Percentiles rank a stretch among this genome's conserved stretches.
These are phyloP conservation scores for Solidago caesia DNA, from an alignment of 129 eudicot species.

Conservation along the genomic window DNA sequence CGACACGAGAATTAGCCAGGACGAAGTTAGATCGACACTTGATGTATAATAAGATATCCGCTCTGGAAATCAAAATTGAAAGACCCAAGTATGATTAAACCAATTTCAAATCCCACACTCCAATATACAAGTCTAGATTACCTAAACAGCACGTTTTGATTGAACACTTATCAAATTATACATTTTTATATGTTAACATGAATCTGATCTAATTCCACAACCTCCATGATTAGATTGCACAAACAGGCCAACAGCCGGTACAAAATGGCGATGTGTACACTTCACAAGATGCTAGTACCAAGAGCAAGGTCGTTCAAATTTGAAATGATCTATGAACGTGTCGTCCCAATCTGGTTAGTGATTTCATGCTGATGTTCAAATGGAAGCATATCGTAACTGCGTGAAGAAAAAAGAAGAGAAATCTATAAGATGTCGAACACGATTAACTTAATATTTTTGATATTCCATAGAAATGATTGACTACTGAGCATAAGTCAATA, in stretches of 20 bases:
- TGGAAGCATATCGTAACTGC: conserved; percentile 90
- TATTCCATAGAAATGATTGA: not conserved
- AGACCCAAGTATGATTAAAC: not conserved
- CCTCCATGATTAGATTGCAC: conserved; percentile 15
- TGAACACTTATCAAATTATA: conserved; percentile 15
- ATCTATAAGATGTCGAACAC: not conserved
- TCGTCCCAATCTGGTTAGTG: conserved; percentile 92
- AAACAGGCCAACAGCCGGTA: conserved; percentile 13
- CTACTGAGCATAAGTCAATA: not conserved
- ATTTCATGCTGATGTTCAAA: conserved; percentile 91
- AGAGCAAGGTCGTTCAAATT: conserved; percentile 82
- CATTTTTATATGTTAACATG: conserved; percentile 1
- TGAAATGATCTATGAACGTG: conserved; percentile 79
- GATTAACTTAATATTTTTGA: not conserved
- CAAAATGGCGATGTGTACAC: conserved; percentile 5
- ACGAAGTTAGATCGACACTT: too few species aligned
- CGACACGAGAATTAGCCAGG: too few species aligned
- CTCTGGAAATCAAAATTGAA: not conserved
- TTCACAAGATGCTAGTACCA: conserved; percentile 85
- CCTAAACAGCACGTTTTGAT: not conserved
- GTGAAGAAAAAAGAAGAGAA: not conserved
- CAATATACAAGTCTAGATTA: conserved; percentile 27
- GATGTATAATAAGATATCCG: too few species aligned
- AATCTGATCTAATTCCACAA: conserved; percentile 12
- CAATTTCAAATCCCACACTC: not conserved